Conservation (phyloP, 257 asterid species). For the Pogostemon cablin region DNA sequence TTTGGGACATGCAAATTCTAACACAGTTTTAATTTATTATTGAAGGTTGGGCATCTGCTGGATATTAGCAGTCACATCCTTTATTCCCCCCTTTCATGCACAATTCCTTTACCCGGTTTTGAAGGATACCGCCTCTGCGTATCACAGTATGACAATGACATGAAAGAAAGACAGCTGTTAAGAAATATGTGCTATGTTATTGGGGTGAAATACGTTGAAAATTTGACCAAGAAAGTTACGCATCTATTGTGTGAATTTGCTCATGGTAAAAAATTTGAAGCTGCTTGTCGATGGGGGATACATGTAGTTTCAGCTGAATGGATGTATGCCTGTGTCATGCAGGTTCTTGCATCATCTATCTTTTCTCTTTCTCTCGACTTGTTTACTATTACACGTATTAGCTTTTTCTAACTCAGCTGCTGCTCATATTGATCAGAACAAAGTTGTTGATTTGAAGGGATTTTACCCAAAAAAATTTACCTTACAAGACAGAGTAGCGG, state of each 20-base stretch:
- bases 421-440: slow-evolving; percentile 64
- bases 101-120: slow-evolving; percentile 78
- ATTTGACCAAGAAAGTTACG: slow-evolving; percentile 69
- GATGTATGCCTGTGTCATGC: slow-evolving; percentile 78
- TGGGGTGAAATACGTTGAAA: slow-evolving; percentile 69
- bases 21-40: slow-evolving; percentile 35
- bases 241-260: slow-evolving; percentile 82
- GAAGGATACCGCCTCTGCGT: slow-evolving; percentile 72
- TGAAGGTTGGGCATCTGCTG: slow-evolving; percentile 81
- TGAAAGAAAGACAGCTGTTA: slow-evolving; percentile 68
- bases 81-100: slow-evolving; percentile 91
- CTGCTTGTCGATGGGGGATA: slow-evolving; percentile 82
- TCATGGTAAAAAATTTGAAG: slow-evolving; percentile 77
- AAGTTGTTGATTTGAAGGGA: slow-evolving; percentile 62
- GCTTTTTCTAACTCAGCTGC: slow-evolving; percentile 33
- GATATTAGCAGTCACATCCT: slow-evolving; percentile 83
- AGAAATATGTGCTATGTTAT: slow-evolving; percentile 84
- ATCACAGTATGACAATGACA: slow-evolving; percentile 76
- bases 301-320: slow-evolving; percentile 78
- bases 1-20: slow-evolving; percentile 32
- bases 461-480: slow-evolving; percentile 73
- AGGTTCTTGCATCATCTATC: slow-evolving; percentile 50
- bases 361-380: slow-evolving; percentile 29
- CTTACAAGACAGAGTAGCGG: slow-evolving; percentile 66
- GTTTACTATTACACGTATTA: slow-evolving; percentile 24